Evolutionary conservation across 2,329 filamentous ascomycete species (phyloP).

Genomic region (Penicillium sp.): DNA sequence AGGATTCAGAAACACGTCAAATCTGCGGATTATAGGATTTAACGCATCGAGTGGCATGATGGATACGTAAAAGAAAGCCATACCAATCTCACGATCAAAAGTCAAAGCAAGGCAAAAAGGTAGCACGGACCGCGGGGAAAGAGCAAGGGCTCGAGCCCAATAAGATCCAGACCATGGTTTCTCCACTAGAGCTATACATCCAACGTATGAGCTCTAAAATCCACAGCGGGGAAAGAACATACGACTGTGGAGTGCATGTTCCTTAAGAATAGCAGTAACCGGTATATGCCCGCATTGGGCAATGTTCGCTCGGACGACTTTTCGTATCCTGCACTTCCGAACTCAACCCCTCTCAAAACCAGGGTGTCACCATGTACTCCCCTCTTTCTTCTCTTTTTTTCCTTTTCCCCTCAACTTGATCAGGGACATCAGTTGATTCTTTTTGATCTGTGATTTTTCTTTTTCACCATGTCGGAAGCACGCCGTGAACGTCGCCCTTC

Average conservation of each 20-base stretch:
- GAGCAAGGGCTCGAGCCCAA: background rate
- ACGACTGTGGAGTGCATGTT: background rate
- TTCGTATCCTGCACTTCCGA: background rate
- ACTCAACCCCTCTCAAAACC: slow-evolving; percentile 5
- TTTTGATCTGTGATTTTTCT: slow-evolving; percentile 2
- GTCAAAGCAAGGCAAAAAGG: background rate
- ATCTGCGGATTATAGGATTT: background rate
- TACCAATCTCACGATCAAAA: background rate
- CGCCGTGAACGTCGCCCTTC: slow-evolving; percentile 76
- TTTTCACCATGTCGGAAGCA: slow-evolving; percentile 2
- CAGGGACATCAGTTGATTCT: background rate
- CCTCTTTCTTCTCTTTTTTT: background rate
- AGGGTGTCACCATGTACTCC: slow-evolving; percentile 2
- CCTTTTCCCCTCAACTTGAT: background rate
- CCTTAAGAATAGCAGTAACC: background rate
- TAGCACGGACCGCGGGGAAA: background rate
- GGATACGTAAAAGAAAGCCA: background rate
- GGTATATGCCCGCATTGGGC: slow-evolving; percentile 1
- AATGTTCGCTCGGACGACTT: slow-evolving; percentile 4
- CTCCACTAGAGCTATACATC: slow-evolving; percentile 1
- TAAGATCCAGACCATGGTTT: background rate
- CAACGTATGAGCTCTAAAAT: background rate
- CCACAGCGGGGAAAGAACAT: background rate
- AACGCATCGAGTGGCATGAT: background rate
- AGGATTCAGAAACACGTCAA: background rate